Base-by-base conservation (phyloP, 208 protist genomes). In the Trichomonas vaginalis region DNA sequence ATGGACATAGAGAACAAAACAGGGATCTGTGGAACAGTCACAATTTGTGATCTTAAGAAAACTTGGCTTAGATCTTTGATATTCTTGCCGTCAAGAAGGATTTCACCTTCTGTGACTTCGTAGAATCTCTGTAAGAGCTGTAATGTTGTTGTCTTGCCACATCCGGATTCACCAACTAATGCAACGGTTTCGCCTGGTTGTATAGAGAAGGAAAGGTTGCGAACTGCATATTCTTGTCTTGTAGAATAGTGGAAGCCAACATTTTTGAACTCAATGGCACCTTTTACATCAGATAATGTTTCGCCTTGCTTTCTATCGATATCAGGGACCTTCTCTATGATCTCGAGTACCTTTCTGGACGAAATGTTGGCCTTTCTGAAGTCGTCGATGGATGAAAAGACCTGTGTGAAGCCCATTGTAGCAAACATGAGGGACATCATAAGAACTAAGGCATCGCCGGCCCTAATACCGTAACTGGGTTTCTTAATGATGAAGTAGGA, bases 1-100 rank as follows among this genome's bases (percentile, higher is more conserved):
- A 97, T 96, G 0, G 97, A 97, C 21, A 95, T 96, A 35, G 95
- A 95, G 82, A 97, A 97, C 12, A 97, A 79, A 39, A 95, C 96
- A 23, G 97, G 97, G 37, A 97, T 96, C 90, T 97, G 97, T 15
- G 83, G 62, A 39, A 97, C 96, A 32, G 96, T 82, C 35, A 70
- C 96, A 45, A 97, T 96, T 1, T 96, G 95, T 9, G 32, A 42
- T 35, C 96, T 0, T 32, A 96, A 10, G 27, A n/a, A 46, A 27
- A n/a, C 10, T 47, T n/a, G 45, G 2, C 45, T 51, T 21, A 42
- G 17, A 0, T 92, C 14, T 10, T 0, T 39, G 35, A 92, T 92
- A 51, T 92, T 51, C 27, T 51, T 14, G 0, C 46, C 86, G 51
- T 92, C 86, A n/a, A 92, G 12, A 15, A 92, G 37, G n/a, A 92